Evolutionary conservation across 176 grass and related monocot genomes (phyloP), one percentile per base, ranked within the genome.

Genomic region (Triticum turgidum): DNA sequence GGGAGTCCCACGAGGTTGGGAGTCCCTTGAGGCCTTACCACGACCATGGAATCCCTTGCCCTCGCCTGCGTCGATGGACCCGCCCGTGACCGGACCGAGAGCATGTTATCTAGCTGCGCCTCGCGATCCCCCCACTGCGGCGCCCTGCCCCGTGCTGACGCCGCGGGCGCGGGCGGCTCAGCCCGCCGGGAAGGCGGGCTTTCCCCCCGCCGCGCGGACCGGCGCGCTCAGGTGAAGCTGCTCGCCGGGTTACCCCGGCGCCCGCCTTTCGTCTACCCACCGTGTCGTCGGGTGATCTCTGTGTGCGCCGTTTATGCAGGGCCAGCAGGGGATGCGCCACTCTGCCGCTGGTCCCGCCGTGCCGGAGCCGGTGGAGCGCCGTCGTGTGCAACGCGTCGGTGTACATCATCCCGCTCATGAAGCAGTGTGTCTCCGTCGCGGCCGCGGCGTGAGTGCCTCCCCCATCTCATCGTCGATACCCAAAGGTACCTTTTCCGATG

Each of bases 371-470:
- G 35, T 37, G 35, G 6, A 37, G 35, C 35, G 6, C 35, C 35
- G 35, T 37, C 35, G 35, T 37, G 35, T 37, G 35, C 35, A 37
- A 37, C 35, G 35, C 35, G 35, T 37, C 35, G 35, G 35, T 6
- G 35, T 37, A 37, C 35, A 5, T 37, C 35, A 37, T 5, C 35
- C 35, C 35, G 6, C 35, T 37, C 30, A 91, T 91, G 67, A 87
- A 91, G 78, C 90, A 94, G 35, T 98, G 96, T 93, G 77, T 89
- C 76, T 95, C 91, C 24, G 88, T 90, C 27, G 84, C 86, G 65
- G 92, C 96, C 18, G 51, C 76, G 37, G 92, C 88, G 96, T 98
- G 82, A 94, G 96, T 89, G 10, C 51, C 38, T 11, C 5, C 69
- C 6, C 38, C 73, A 9, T 62, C 35, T 17, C 59, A 8, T 42